These are phyloP conservation scores for Lactarius vividus DNA, from an alignment of 768 basidiomycete species.

Conservation along the genomic window DNA sequence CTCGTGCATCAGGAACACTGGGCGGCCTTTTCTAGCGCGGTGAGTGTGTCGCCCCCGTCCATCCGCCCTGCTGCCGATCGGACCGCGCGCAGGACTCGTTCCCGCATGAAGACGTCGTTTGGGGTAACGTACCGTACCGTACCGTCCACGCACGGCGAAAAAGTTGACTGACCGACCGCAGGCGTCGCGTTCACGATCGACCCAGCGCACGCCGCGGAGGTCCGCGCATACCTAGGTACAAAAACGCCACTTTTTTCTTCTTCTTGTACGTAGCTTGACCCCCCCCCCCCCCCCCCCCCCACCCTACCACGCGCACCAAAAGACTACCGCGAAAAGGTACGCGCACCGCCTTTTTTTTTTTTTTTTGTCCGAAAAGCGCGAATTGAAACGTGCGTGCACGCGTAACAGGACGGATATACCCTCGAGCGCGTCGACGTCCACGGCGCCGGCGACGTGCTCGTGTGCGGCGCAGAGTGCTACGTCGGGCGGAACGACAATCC, in stretches of 20 bases:
- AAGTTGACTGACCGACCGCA: slow-evolving; percentile 29
- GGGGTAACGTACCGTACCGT: slow-evolving; percentile 64
- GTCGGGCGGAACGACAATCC: slow-evolving; percentile 86
- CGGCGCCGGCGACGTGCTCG: slow-evolving; percentile 39
- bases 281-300: no score
- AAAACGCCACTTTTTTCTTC: background rate
- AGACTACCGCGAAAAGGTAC: slow-evolving; percentile 86
- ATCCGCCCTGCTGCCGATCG: background rate
- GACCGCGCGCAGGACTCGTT: slow-evolving; percentile 52
- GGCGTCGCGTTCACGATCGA: slow-evolving; percentile 89
- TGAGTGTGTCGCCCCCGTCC: slow-evolving; percentile 36
- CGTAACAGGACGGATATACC: slow-evolving; percentile 81
- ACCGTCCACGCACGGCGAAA: background rate
- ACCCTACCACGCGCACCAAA: slow-evolving; percentile 9
- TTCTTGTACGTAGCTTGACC: background rate
- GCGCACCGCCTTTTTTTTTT: background rate
- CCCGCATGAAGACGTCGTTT: slow-evolving; percentile 74
- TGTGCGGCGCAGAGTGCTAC: slow-evolving; percentile 73
- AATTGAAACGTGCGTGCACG: background rate
- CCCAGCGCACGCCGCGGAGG: slow-evolving; percentile 66
- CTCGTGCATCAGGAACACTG: slow-evolving; percentile 87
- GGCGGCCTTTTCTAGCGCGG: slow-evolving; percentile 69
- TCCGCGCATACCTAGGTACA: slow-evolving; percentile 78
- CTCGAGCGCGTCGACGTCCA: slow-evolving; percentile 75
- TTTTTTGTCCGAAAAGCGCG: no score